Base-by-base conservation (phyloP, 768 basidiomycete species). In the Kwoniella heveanensis region DNA sequence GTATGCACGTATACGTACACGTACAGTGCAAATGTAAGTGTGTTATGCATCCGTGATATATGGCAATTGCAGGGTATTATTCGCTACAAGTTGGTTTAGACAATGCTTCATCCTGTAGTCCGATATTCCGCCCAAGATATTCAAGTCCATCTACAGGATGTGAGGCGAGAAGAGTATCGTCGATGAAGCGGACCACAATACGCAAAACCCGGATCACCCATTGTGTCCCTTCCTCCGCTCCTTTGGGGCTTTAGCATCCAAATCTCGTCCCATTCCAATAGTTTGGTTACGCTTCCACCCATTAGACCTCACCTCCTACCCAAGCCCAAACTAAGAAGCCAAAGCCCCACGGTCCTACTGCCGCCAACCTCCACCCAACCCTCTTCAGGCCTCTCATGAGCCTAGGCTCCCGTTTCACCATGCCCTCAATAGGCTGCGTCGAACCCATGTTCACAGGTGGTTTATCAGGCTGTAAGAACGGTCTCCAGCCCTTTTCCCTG, bases 291-390 rank as follows among this genome's bases (percentile, higher is more conserved):
- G n/a, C n/a, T n/a, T n/a, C n/a, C n/a, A n/a, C n/a, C n/a, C n/a
- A 44, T 44, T 39, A 77, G 6, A 79, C 64, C 52, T 79, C 77
- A 3, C 77, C 77, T 12, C 77, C 77, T 3, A 77, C 69, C 74
- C 77, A 79, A 2, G 77, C 74, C 73, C 74, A 79, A 1, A 74
- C 69, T 25, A 79, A 37, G 47, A 79, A 79, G 8, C 74, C 76
- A 26, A 76, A 66, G 24, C 76, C 76, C 77, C 77, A 79, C 12
- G 77, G 77, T 17, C 73, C 77, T 7, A 79, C 77, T 15, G 73
- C 76, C 10, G 74, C 73, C 30, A 79, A 32, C 30, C 77, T 66
- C 70, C 73, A 76, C 2, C 71, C 76, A 21, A 74, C 64, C 48
- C 76, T 63, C 48, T 62, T 68, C 56, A 74, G n/a, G 25, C 60